A percentile compares a stretch with the other conserved stretches of the same genome.
These are phyloP conservation scores for Saccharomycopsis crataegensis DNA, from an alignment of 1,139 yeast species.

Conservation along the genomic window DNA sequence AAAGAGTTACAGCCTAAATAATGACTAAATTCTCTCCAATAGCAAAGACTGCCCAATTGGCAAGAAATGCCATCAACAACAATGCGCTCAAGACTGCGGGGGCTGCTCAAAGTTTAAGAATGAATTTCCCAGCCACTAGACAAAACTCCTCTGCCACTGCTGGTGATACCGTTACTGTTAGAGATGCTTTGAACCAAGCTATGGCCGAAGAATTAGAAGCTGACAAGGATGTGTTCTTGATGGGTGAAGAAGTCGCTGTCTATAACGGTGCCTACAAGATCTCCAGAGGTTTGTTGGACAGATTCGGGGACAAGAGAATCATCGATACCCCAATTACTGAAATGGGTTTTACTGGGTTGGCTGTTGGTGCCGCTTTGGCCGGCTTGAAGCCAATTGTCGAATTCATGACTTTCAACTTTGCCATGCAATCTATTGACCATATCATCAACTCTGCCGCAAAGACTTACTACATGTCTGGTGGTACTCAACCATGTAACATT, in stretches of 20 bases:
- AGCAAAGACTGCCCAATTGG: slow-evolving; percentile 21
- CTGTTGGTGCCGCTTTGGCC: slow-evolving; percentile 96
- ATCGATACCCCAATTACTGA: slow-evolving; percentile 98
- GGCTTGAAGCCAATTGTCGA: slow-evolving; percentile 97
- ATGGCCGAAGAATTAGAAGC: slow-evolving; percentile 96
- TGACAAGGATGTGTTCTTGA: slow-evolving; percentile 86
- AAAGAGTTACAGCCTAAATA: background rate
- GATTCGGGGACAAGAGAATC: slow-evolving; percentile 95
- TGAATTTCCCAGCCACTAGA: slow-evolving; percentile 19
- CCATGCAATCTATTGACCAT: slow-evolving; percentile 99
- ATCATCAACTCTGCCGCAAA: slow-evolving; percentile 98
- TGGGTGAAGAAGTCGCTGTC: slow-evolving; percentile 99
- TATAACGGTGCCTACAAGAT: slow-evolving; percentile 99
- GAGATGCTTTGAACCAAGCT: slow-evolving; percentile 95
- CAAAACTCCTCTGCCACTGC: slow-evolving; percentile 38
- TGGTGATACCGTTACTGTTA: slow-evolving; percentile 73
- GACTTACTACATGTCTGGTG: slow-evolving; percentile 99
- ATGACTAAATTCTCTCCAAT: slow-evolving; percentile 18
- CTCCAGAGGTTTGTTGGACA: slow-evolving; percentile 89
- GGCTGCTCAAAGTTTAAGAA: slow-evolving; percentile 15
- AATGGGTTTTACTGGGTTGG: slow-evolving; percentile 97
- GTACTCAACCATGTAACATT: slow-evolving; percentile 93
- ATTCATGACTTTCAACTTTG: slow-evolving; percentile 98
- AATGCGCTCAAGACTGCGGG: slow-evolving; percentile 15
- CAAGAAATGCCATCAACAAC: slow-evolving; percentile 12